Percentiles rank a stretch among this genome's conserved stretches.
These are phyloP conservation scores for Syzygium aromaticum DNA, from an alignment of 345 rosid genomes.

Conservation along the genomic window DNA sequence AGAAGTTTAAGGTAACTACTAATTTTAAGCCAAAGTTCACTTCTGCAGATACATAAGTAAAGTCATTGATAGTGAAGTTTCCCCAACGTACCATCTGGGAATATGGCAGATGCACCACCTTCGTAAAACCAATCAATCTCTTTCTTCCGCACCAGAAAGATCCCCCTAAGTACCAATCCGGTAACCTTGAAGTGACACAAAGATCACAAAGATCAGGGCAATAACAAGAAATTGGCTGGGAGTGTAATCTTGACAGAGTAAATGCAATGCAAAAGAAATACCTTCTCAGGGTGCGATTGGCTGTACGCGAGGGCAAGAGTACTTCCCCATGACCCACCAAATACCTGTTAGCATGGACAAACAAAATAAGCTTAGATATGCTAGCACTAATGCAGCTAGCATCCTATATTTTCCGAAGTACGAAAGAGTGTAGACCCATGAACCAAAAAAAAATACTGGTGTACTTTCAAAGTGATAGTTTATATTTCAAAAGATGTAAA, in stretches of 20 bases:
- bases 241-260: not conserved
- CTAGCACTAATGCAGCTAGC: not conserved
- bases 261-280: slow-evolving; percentile 2
- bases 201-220: slow-evolving; percentile 1
- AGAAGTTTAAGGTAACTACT: not conserved
- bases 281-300: slow-evolving; percentile 86
- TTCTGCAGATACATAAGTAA: not conserved
- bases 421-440: not conserved
- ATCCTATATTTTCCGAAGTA: not conserved
- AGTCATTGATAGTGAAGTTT: not conserved
- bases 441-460: not conserved
- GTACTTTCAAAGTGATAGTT: not conserved
- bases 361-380: not conserved
- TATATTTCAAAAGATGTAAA: not conserved
- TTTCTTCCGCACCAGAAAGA: slow-evolving; percentile 82
- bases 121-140: slow-evolving; percentile 98
- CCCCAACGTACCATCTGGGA: slow-evolving; percentile 71
- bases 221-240: not conserved
- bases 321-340: slow-evolving; percentile 99
- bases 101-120: slow-evolving; percentile 95
- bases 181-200: slow-evolving; percentile 47
- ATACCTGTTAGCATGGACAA: slow-evolving; percentile 39
- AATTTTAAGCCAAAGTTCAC: not conserved
- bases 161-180: slow-evolving; percentile 86
- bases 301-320: slow-evolving; percentile 87